Base-by-base conservation (phyloP, 2,329 filamentous ascomycete species). In the Penicillium hesseltinei region DNA sequence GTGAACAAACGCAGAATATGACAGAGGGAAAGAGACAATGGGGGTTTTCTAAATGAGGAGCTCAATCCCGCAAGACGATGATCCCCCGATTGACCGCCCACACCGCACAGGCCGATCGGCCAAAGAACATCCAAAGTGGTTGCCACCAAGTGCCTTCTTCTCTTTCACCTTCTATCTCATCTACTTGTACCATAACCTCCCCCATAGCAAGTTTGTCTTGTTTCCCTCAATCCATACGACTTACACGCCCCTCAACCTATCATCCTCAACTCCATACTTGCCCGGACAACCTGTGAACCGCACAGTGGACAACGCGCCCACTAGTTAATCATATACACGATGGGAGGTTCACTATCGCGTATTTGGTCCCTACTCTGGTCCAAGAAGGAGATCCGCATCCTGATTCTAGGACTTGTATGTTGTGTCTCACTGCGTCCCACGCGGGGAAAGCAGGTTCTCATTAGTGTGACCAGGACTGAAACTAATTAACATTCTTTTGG, bases 361-460 rank as follows among this genome's bases (percentile, higher is more conserved):
- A 76, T 84, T 65, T 80, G 91, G 69, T 90, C 88, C 76, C 79
- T 95, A 60, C 69, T 96, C 61, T 97, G 89, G 88, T 81, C 90
- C 42, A 97, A 97, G 82, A 99, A 97, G 81, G 94, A 99, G 80
- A 97, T 97, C 64, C 83, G 94, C 69, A 99, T 99, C 78, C 78
- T 99, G 75, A 97, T 97, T 66, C 79, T 97, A 60, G 92, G 92
- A 70, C 85, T 97, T 78, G 92, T 97, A 88, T 67, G 87, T 74
- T 46, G 40, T 48, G 36, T 45, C 50, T 43, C 29, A 51, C 36
- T 47, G 27, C 46, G 8, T 53, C 33, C 42, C 25, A 54, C 59
- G 59, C 47, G 57, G 56, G 57, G 60, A 67, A 43, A 51, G 25
- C 45, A 27, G 42, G 42, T 35, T 15, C 39, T 27, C 50, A 27